Evolutionary conservation across 495 filamentous ascomycete genomes (phyloP), one percentile per base, ranked within the genome.

Genomic region (Hypoxylon cercidicola): DNA sequence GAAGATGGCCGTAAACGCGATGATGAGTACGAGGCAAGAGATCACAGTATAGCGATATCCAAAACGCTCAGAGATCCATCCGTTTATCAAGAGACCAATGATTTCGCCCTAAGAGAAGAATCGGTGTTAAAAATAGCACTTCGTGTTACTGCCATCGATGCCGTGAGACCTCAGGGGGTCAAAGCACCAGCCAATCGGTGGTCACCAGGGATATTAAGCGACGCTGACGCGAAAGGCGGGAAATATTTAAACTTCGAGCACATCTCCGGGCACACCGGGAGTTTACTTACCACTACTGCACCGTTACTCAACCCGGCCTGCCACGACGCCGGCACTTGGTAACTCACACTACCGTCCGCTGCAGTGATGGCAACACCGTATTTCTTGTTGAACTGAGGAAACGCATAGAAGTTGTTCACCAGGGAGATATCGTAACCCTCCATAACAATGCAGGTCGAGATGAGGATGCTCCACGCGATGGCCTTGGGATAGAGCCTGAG

Each of bases 81-180:
- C 90, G 69, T 92, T 93, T 74, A 92, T 84, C 53, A 91, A 76
- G 4, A 93, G 79, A 57, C 90, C 90, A 62, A 93, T 87, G 40
- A 93, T 87, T 75, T 92, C 89, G 18, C 90, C 90, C 59, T 65
- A 13, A 10, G 21, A 45, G 35, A 23, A 46, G 41, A 15, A 35
- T 28, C 7, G 25, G 7, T 28, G 63, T 60, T 60, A 53, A 47
- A 55, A 49, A 15, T 16, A n/a, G 15, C 13, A 15, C 5, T 41
- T 37, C 34, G 20, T 21, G 11, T 32, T 21, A 48, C 39, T 34
- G 20, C 35, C 16, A 21, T 12, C 30, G 12, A 30, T 15, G 18
- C 46, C 12, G 45, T 28, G 11, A 12, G 34, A 12, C 39, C 1
- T 46, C 35, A 60, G 39, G n/a, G 39, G 39, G 12, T n/a, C 25